Conservation (phyloP, 2,329 filamentous ascomycete genomes). For the Penicillium crustosum region DNA sequence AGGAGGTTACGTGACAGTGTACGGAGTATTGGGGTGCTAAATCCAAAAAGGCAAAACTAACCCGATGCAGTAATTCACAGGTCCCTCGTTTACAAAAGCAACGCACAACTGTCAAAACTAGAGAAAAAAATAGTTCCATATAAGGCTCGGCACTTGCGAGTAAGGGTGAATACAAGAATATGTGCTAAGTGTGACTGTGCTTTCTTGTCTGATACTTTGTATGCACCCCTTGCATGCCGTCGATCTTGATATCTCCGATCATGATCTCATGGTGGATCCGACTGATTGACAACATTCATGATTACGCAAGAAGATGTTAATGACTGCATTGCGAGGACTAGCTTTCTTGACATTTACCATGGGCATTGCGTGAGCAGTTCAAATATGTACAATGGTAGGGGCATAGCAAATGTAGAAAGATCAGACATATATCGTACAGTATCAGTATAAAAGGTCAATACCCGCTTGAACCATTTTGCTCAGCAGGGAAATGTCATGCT, state of each 20-base stretch:
- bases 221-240: slow-evolving; percentile 14
- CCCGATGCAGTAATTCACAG: too few species aligned
- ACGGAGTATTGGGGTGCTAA: too few species aligned
- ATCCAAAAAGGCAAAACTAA: too few species aligned
- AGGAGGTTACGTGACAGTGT: too few species aligned
- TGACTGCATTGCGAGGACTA: background rate
- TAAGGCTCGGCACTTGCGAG: background rate
- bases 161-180: background rate
- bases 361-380: background rate
- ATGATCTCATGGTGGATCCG: slow-evolving; percentile 20
- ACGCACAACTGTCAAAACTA: background rate
- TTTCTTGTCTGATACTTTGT: background rate
- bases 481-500: slow-evolving; percentile 29
- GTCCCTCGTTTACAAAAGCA: too few species aligned
- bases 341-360: background rate
- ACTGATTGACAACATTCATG: background rate
- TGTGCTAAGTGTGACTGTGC: background rate
- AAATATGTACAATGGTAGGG: background rate
- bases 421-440: background rate
- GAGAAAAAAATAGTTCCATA: background rate
- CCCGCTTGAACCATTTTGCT: background rate
- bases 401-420: background rate
- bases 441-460: background rate
- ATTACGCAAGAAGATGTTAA: background rate
- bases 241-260: slow-evolving; percentile 11